Conservation (phyloP, 1,139 yeast genomes). For the Taiozyma sp. region DNA sequence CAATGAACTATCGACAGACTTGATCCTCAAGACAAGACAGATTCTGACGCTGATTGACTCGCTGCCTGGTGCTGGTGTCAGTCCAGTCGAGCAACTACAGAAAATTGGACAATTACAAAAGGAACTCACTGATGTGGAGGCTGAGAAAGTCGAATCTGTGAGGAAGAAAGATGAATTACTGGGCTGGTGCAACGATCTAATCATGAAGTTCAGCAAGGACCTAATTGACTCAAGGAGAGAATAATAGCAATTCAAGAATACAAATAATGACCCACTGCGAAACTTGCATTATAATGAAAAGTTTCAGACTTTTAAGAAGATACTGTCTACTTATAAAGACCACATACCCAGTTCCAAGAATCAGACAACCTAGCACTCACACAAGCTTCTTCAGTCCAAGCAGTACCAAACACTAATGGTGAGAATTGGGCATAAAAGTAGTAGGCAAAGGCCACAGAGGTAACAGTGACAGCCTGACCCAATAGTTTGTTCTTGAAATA, state of each 20-base stretch:
- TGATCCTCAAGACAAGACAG: slow-evolving; percentile 82
- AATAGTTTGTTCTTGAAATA: slow-evolving; percentile 28
- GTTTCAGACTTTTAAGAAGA: background rate
- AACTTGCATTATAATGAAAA: background rate
- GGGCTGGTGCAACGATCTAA: slow-evolving; percentile 64
- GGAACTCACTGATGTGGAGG: slow-evolving; percentile 61
- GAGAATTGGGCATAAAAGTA: slow-evolving; percentile 36
- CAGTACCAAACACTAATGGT: slow-evolving; percentile 44
- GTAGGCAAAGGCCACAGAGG: slow-evolving; percentile 29
- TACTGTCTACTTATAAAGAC: slow-evolving; percentile 25
- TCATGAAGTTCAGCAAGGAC: slow-evolving; percentile 27
- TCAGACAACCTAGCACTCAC: slow-evolving; percentile 31
- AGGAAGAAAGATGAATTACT: slow-evolving; percentile 62
- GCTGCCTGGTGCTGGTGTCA: slow-evolving; percentile 88
- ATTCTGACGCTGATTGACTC: slow-evolving; percentile 82
- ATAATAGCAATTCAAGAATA: background rate
- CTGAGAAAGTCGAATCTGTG: slow-evolving; percentile 52
- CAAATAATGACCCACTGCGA: background rate
- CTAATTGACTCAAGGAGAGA: slow-evolving; percentile 19
- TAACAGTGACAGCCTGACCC: slow-evolving; percentile 29
- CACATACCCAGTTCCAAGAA: slow-evolving; percentile 48
- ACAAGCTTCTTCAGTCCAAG: slow-evolving; percentile 49
- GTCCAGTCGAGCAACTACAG: slow-evolving; percentile 67
- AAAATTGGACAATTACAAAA: slow-evolving; percentile 59
- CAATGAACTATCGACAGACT: slow-evolving; percentile 75